Evolutionary conservation across 176 grass and related monocot species (phyloP).

Genomic region (Luzula sylvatica): DNA sequence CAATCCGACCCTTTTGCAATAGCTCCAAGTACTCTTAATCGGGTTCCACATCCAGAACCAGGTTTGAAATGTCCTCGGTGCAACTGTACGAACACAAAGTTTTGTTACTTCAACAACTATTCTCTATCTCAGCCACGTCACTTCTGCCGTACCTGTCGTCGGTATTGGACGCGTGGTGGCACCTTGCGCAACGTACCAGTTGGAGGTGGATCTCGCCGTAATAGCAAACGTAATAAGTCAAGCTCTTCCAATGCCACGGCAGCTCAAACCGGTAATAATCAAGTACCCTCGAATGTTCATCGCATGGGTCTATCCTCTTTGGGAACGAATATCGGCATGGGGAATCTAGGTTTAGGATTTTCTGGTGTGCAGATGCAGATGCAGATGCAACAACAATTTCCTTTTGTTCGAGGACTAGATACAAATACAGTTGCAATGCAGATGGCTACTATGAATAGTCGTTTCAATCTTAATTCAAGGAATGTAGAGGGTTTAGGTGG

Average conservation of each 20-base stretch:
- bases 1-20: conserved; percentile 21
- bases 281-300: neutral
- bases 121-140: conserved; percentile 78
- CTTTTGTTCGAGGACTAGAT: conserved; percentile 3
- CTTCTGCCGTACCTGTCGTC: conserved; percentile 88
- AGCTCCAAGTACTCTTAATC: conserved; percentile 43
- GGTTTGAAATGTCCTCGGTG: conserved; percentile 86
- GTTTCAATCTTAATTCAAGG: neutral
- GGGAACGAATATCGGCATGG: neutral
- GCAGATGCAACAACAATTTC: neutral
- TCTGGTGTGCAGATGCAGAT: conserved; percentile 2
- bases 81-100: conserved; percentile 86
- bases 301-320: neutral
- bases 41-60: conserved; percentile 59
- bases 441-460: neutral
- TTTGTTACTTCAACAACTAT: conserved; percentile 99
- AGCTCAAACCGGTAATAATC: neutral
- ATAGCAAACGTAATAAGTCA: conserved; percentile 46
- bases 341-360: neutral
- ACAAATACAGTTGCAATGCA: conserved; percentile 6
- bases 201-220: conserved; percentile 69
- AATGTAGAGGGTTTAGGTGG: conserved; percentile 3
- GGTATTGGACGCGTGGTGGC: conserved; percentile 96
- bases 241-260: neutral
- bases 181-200: conserved; percentile 84